Evolutionary conservation across 306 rosid species (phyloP).

Genomic region (Crataegus laevigata): DNA sequence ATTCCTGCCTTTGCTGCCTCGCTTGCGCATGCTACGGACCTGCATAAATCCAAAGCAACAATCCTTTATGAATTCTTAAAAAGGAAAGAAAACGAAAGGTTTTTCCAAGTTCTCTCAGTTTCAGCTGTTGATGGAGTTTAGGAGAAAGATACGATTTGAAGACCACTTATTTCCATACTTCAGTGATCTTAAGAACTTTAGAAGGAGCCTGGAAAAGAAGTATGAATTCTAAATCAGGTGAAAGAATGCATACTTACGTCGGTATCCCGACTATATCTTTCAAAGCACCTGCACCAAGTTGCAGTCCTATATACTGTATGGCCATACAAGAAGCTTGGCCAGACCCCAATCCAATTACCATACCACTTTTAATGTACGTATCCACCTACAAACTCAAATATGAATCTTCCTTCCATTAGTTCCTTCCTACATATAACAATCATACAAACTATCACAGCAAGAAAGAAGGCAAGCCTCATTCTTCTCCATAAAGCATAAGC

Average conservation of each 20-base stretch:
- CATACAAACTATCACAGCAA: background rate
- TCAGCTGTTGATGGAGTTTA: background rate
- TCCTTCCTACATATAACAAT: background rate
- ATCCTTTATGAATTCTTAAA: background rate
- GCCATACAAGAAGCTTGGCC: constrained; percentile 83
- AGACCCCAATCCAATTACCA: constrained; percentile 80
- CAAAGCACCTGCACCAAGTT: constrained; percentile 65
- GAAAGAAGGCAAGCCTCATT: no score
- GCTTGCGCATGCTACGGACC: constrained; percentile 35
- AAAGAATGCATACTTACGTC: constrained; percentile 47
- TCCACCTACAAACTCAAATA: constrained; percentile 58
- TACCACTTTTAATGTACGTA: constrained; percentile 63
- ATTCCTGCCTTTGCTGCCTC: constrained; percentile 49
- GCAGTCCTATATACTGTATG: constrained; percentile 75
- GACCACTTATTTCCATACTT: background rate
- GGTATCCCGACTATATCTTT: constrained; percentile 77
- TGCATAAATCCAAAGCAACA: constrained; percentile 5
- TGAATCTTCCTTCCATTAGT: background rate
- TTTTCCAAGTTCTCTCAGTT: background rate
- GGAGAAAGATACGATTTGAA: background rate
- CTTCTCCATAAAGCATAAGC: no score
- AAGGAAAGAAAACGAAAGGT: background rate
- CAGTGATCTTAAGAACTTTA: background rate
- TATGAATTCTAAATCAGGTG: background rate
- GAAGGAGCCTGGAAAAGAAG: background rate